Base-by-base conservation (phyloP, 129 eudicot species). In the Dittrichia graveolens region DNA sequence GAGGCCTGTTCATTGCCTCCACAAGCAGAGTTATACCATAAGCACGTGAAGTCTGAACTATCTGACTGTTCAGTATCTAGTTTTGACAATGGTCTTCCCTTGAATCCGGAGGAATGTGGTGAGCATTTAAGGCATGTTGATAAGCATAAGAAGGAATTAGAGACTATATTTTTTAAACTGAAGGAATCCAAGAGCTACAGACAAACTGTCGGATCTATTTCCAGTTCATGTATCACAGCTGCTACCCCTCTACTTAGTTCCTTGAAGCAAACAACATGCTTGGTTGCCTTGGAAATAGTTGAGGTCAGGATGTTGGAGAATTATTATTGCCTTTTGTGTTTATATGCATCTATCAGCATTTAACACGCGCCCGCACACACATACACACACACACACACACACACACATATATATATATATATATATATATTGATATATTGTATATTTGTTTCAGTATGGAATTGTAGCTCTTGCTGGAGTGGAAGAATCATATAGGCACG, bases 231-330 rank as follows among this genome's bases (percentile, higher is more conserved):
- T 67, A 66, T 90, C 59, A 75, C 83, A 52, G 81, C 93, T 72
- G 93, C 84, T n/a, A 88, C 85, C 60, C 97, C 99, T 60, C 73
- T 94, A 39, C 81, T 94, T 73, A 78, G 89, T 74, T 90, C 97
- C 34, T 70, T 65, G 9, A 85, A 86, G 71, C 91, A 87, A 80
- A 82, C 79, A 73, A 82, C 81, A 68, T 84, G 91, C 85, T 80
- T 94, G 81, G 42, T 84, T 31, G 86, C 99, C 48, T 74, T 94
- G 64, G 82, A 86, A 35, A 83, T 90, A 66, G 58, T 88, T 45
- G 96, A 90, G 97, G 99, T 94, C 83, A 56, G 62, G 39, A 41
- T 64, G 18, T 61, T 41, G 48, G 3, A 4, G 34, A 75, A 59
- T 61, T 31, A 4, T 3, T 9, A 24, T 24, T 24, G 31, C 31